Conservation (phyloP, 164 flowering plant genomes). For the Piper longum region DNA sequence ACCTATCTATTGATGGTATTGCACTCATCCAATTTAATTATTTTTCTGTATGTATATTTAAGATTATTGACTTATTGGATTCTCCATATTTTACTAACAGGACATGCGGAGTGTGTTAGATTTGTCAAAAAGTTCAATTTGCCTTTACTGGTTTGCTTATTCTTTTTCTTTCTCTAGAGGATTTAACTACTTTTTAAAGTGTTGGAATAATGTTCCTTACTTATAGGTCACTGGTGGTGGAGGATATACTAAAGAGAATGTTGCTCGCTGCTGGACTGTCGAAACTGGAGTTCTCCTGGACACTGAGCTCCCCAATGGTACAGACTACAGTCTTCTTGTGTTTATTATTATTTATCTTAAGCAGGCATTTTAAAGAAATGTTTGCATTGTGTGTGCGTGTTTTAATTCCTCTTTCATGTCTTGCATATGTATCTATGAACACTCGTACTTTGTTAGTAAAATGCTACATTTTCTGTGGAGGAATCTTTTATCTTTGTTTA, state of each 20-base stretch:
- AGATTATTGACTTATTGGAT: not conserved
- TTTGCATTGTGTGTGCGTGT: too few relatives aligned
- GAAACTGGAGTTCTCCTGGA: constrained; percentile 93
- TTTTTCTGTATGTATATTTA: not conserved
- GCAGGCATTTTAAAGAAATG: too few relatives aligned
- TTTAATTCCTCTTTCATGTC: too few relatives aligned
- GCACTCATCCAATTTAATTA: constrained; percentile 28
- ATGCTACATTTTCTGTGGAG: too few relatives aligned
- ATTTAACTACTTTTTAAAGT: too few relatives aligned
- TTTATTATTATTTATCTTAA: too few relatives aligned
- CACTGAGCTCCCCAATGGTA: constrained; percentile 87
- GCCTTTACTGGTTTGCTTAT: constrained; percentile 67
- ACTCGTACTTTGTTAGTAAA: too few relatives aligned
- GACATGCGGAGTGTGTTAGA: constrained; percentile 93
- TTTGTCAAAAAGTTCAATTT: constrained; percentile 87
- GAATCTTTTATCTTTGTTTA: too few relatives aligned
- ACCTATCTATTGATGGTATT: constrained; percentile 97
- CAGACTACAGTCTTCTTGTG: not conserved
- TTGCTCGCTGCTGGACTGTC: constrained; percentile 96
- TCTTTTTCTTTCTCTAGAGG: too few relatives aligned
- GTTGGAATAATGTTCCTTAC: too few relatives aligned
- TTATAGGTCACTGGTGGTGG: constrained; percentile 97
- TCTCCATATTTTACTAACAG: constrained; percentile 19
- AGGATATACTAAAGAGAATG: constrained; percentile 96
- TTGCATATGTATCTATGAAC: too few relatives aligned